Conservation (phyloP, 2,329 filamentous ascomycete species). For the Trichoderma guizhouense region DNA sequence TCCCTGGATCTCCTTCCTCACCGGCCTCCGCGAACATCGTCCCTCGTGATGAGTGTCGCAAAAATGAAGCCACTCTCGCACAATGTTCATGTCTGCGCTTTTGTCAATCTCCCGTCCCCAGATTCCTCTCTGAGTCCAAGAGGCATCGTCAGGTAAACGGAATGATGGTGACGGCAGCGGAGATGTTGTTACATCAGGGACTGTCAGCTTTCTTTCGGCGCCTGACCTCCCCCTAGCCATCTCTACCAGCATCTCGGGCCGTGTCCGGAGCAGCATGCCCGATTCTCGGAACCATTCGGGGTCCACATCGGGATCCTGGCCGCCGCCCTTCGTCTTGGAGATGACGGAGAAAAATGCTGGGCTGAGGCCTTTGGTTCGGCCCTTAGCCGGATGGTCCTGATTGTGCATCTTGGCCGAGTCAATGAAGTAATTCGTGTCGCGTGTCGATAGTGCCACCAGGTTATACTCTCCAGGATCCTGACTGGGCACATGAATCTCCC, state of each 20-base stretch:
- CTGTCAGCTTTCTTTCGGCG: slow-evolving; percentile 20
- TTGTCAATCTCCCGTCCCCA: slow-evolving; percentile 34
- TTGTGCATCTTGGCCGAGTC: slow-evolving; percentile 32
- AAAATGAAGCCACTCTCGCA: slow-evolving; percentile 34
- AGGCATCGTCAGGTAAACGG: not conserved
- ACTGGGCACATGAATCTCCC: slow-evolving; percentile 33
- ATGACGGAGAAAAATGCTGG: slow-evolving; percentile 34
- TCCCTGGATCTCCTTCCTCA: slow-evolving; percentile 27
- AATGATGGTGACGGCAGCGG: not conserved
- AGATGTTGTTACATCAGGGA: slow-evolving; percentile 23
- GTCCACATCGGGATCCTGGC: slow-evolving; percentile 31
- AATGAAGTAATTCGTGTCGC: slow-evolving; percentile 35
- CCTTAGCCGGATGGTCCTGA: slow-evolving; percentile 30
- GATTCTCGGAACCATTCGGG: slow-evolving; percentile 33
- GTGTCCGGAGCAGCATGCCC: slow-evolving; percentile 34
- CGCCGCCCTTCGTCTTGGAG: slow-evolving; percentile 31
- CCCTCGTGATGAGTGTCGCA: slow-evolving; percentile 34
- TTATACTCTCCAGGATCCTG: slow-evolving; percentile 30
- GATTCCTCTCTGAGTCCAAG: slow-evolving; percentile 32
- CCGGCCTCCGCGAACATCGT: slow-evolving; percentile 30
- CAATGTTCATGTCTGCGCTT: slow-evolving; percentile 30
- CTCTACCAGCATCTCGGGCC: slow-evolving; percentile 28
- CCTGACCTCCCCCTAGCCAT: slow-evolving; percentile 21
- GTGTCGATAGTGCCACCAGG: slow-evolving; percentile 34
- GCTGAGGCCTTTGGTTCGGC: slow-evolving; percentile 29